Evolutionary conservation across 371 early-diverging fungal genomes (phyloP), one percentile per base, ranked within the genome.

Genomic region (Mortierella sp.): DNA sequence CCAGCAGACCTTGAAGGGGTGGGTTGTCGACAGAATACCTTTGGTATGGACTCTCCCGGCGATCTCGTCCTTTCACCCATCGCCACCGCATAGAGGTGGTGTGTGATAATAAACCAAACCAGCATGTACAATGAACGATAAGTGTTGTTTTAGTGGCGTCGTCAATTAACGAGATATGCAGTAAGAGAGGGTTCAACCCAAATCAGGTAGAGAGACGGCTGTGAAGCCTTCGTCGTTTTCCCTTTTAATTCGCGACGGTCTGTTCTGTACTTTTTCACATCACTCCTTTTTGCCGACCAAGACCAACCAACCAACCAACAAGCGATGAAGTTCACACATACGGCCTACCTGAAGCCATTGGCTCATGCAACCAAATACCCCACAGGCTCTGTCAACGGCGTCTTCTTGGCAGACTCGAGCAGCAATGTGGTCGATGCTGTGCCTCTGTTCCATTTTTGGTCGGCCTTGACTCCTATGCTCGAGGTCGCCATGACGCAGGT

Each of bases 281-380:
- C 72, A 34, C 57, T 45, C 28, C 28, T 38, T 60, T 52, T 65
- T 42, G 44, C 54, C 55, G 48, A 48, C 48, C 48, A 11, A 48
- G 3, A 38, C 42, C 63, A 8, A 34, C 63, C 63, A 63, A 34
- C 3, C 31, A 31, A 16, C 48, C 57, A 14, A 44, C 44, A 31
- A 42, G 75, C 68, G 87, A 90, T 89, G 81, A 77, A 65, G 88
- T 78, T 93, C 70, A 80, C 91, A 70, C 84, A 91, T 75, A 89
- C 89, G 77, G 95, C 96, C 8, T 95, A 96, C 89, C 83, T 91
- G 76, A 92, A 96, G 81, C 91, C 96, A 8, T 83, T 96, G 48
- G 88, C 96, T 24, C 97, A 97, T 84, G 94, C 95, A 16, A 93
- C 95, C n/a, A 96, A 96, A 89, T 94, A 95, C 89, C 93, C 97